Evolutionary conservation across 257 asterid species (phyloP).

Genomic region (Anisodus acutangulus): DNA sequence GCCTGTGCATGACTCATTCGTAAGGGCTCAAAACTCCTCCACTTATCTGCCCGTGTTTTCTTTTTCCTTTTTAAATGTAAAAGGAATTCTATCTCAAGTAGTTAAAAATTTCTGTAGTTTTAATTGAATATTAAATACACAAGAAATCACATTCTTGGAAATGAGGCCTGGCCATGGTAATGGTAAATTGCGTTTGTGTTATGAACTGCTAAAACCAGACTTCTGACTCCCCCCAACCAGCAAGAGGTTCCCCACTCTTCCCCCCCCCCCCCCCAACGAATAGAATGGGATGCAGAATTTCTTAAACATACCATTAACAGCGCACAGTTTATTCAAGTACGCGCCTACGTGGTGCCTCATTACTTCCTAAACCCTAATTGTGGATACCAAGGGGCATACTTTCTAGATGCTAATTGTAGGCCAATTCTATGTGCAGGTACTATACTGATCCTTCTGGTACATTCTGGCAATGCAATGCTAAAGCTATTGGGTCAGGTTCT

Average conservation of each 20-base stretch:
- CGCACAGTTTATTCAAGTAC: not conserved
- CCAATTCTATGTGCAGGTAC: slow-evolving; percentile 48
- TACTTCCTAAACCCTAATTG: not conserved
- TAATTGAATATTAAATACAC: not conserved
- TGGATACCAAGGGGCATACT: not conserved
- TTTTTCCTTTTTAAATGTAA: not conserved
- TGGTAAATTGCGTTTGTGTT: not conserved
- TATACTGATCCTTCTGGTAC: slow-evolving; percentile 75
- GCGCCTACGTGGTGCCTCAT: not conserved
- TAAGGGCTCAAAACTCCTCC: not conserved
- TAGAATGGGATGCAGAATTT: not conserved
- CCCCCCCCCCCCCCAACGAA: not conserved
- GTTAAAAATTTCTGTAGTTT: not conserved
- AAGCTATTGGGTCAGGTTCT: slow-evolving; percentile 76
- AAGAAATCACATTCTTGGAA: not conserved
- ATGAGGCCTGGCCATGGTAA: not conserved
- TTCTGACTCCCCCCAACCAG: no score
- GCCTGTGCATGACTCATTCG: not conserved
- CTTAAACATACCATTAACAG: not conserved
- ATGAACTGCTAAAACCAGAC: not conserved
- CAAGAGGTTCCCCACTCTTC: no score
- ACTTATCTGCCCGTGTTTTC: not conserved
- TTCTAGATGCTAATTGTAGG: not conserved
- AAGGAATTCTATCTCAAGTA: not conserved
- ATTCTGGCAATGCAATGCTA: slow-evolving; percentile 80